Evolutionary conservation across 2,329 filamentous ascomycete genomes (phyloP).

Genomic region (Colletotrichum viniferum): DNA sequence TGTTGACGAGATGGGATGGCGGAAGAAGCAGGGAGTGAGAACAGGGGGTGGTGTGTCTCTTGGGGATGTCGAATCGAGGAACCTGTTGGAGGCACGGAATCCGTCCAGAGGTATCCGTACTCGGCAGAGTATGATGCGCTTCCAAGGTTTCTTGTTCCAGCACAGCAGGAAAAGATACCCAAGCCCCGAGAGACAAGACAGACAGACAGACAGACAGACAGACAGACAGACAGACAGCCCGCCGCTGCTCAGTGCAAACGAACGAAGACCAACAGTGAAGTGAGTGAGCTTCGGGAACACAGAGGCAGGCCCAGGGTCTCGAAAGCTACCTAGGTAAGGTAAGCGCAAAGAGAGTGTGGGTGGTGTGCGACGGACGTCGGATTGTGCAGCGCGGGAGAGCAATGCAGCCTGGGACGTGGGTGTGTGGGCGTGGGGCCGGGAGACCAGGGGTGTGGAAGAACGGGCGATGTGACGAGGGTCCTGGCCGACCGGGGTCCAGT

Average conservation of each 20-base stretch:
- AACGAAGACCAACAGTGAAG: not conserved
- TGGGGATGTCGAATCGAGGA: conserved; percentile 1
- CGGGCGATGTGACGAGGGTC: not conserved
- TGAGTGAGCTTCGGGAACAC: not conserved
- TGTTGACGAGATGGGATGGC: conserved; percentile 10
- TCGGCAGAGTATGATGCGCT: conserved; percentile 8
- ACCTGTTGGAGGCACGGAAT: not conserved
- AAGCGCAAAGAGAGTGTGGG: not conserved
- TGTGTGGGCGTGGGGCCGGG: conserved; percentile 16
- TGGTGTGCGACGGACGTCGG: not conserved
- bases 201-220: too few relatives aligned
- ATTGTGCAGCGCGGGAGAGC: not conserved
- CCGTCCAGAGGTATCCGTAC: not conserved
- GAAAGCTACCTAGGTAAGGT: too few relatives aligned
- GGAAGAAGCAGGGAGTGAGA: conserved; percentile 3
- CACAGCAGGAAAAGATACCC: not conserved
- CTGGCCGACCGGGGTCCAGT: not conserved
- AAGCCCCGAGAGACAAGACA: not conserved
- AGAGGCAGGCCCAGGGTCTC: not conserved
- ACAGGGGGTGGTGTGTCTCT: not conserved
- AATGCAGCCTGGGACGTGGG: not conserved
- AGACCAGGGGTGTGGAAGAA: conserved; percentile 6
- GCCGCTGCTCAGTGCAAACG: not conserved
- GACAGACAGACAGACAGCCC: not conserved
- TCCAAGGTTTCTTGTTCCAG: not conserved